Evolutionary conservation across 768 basidiomycete species (phyloP).

Genomic region (Mycena floridula): DNA sequence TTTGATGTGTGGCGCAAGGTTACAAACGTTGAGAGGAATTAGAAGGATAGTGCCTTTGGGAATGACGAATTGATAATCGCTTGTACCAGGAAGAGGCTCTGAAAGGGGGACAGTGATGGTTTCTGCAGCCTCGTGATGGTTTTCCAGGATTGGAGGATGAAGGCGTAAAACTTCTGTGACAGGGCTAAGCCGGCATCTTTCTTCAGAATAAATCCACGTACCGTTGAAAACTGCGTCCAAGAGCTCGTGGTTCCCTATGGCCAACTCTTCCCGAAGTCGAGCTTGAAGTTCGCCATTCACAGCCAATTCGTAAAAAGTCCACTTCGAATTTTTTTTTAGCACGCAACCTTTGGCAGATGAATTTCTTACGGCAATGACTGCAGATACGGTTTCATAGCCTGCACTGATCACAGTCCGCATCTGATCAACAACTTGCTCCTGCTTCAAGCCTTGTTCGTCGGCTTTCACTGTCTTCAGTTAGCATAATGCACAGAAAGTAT

Average conservation of each 20-base stretch:
- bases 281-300: constrained; percentile 44
- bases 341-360: background rate
- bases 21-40: constrained; percentile 50
- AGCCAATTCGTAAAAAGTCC: constrained; percentile 62
- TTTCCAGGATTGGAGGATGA: constrained; percentile 57
- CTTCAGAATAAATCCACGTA: too few relatives aligned
- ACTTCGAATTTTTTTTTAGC: constrained; percentile 29
- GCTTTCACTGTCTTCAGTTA: constrained; percentile 41
- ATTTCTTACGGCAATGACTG: constrained; percentile 24
- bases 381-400: constrained; percentile 36
- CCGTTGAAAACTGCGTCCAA: constrained; percentile 56
- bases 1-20: constrained; percentile 46
- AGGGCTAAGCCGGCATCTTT: too few relatives aligned
- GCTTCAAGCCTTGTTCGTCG: constrained; percentile 36
- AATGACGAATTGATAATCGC: constrained; percentile 37
- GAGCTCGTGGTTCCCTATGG: constrained; percentile 38
- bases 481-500: constrained; percentile 1
- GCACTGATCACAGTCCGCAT: constrained; percentile 62
- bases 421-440: constrained; percentile 49
- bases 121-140: constrained; percentile 56
- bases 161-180: constrained; percentile 60
- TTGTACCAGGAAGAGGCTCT: constrained; percentile 39
- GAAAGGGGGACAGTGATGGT: constrained; percentile 51
- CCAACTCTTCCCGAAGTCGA: constrained; percentile 50
- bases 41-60: constrained; percentile 51